A percentile compares a stretch with the other conserved stretches of the same genome.
Conservation (phyloP, 129 eudicot species). For the Mikania micrantha region DNA sequence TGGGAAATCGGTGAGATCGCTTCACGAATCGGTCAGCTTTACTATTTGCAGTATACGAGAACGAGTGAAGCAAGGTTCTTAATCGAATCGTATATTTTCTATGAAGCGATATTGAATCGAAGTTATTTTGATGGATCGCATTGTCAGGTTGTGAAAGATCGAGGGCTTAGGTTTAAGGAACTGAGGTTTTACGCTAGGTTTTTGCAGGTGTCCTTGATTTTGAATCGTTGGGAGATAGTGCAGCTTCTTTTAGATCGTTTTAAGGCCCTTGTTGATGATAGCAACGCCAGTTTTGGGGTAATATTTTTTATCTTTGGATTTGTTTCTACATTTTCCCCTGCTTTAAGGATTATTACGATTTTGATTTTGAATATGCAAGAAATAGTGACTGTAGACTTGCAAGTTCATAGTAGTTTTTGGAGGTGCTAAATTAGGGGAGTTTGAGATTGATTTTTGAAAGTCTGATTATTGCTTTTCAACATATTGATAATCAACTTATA, state of each 20-base stretch:
- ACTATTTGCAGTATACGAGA: conserved; percentile 83
- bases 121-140: conserved; percentile 55
- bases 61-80: conserved; percentile 86
- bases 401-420: background rate
- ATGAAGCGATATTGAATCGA: conserved; percentile 75
- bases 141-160: conserved; percentile 33
- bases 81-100: conserved; percentile 73
- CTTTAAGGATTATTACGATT: background rate
- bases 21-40: conserved; percentile 89
- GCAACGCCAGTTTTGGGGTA: conserved; percentile 68
- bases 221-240: conserved; percentile 76
- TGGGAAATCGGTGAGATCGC: conserved; percentile 99
- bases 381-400: background rate
- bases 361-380: background rate
- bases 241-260: conserved; percentile 53
- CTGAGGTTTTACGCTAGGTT: conserved; percentile 95
- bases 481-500: background rate
- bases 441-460: background rate
- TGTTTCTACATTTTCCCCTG: background rate
- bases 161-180: conserved; percentile 85
- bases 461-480: background rate
- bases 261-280: conserved; percentile 65
- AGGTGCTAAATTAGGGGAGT: background rate
- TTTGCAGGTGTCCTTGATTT: conserved; percentile 73
- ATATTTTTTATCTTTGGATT: background rate